Conservation (phyloP, 2,329 filamentous ascomycete genomes). For the Cladosporium sp. region DNA sequence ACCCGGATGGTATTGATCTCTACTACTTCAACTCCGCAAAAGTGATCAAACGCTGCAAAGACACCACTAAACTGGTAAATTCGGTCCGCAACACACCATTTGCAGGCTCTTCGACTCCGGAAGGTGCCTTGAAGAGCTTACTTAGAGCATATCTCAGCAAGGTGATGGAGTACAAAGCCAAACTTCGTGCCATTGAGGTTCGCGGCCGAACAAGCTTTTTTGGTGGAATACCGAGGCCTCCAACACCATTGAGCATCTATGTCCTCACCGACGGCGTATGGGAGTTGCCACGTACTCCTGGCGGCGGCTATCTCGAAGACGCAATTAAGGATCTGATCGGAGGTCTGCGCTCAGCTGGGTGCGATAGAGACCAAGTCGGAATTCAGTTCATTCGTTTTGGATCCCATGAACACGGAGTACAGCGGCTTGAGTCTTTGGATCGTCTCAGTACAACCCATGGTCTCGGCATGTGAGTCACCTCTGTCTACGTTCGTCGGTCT, state of each 20-base stretch:
- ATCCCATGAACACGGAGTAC: slow-evolving; percentile 13
- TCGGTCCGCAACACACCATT: not conserved
- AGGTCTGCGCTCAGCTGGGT: not conserved
- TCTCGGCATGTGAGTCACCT: not conserved
- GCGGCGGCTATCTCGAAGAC: not conserved
- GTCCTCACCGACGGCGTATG: slow-evolving; percentile 15
- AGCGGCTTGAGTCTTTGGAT: slow-evolving; percentile 15
- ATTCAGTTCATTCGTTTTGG: slow-evolving; percentile 28
- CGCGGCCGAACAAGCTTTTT: not conserved
- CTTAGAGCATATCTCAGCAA: too few species aligned
- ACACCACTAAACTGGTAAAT: not conserved
- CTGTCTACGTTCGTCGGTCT: too few species aligned
- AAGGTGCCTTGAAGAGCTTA: not conserved
- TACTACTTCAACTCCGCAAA: slow-evolving; percentile 1
- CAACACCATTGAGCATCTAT: slow-evolving; percentile 9
- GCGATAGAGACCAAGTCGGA: slow-evolving; percentile 15
- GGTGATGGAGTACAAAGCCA: not conserved
- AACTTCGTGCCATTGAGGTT: not conserved
- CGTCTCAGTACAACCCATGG: not conserved
- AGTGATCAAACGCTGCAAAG: not conserved
- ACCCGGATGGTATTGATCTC: slow-evolving; percentile 14
- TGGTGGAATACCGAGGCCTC: not conserved
- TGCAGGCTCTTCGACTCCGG: not conserved
- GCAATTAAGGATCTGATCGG: slow-evolving; percentile 5
- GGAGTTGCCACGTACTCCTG: not conserved